phyloP scores from a whole-genome alignment of 352 stramenopile genomes.

The Pythium sukuiense region DNA sequence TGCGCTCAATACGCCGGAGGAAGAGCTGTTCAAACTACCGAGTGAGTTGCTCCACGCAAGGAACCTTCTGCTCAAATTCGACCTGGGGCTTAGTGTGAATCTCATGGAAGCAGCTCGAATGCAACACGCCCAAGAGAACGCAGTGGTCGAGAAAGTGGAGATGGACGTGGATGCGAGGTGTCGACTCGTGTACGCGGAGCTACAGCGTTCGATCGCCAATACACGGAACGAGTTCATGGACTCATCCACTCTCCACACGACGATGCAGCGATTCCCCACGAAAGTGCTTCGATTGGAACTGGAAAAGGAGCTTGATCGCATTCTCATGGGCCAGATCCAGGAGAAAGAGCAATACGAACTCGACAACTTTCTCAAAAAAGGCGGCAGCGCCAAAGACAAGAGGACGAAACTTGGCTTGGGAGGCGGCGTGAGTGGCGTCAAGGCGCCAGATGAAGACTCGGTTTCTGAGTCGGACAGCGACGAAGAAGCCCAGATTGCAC shows the following conservation, averaged over 20 bases:
- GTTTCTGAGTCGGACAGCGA: constrained; percentile 74
- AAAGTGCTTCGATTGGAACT: constrained; percentile 88
- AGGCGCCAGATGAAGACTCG: constrained; percentile 19
- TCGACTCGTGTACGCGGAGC: constrained; percentile 85
- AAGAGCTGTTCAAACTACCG: constrained; percentile 69
- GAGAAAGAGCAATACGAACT: constrained; percentile 69
- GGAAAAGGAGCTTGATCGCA: constrained; percentile 89
- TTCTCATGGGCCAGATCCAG: constrained; percentile 86
- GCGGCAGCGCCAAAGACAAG: constrained; percentile 10
- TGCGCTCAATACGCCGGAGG: constrained; percentile 64
- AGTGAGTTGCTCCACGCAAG: constrained; percentile 58
- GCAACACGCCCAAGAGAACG: constrained; percentile 32
- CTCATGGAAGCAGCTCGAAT: constrained; percentile 44
- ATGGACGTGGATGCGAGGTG: constrained; percentile 87
- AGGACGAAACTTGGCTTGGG: not conserved
- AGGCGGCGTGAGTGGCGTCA: not conserved
- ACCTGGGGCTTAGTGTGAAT: constrained; percentile 54
- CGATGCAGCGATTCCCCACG: constrained; percentile 89
- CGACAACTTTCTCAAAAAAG: constrained; percentile 40
- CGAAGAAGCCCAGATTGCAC: constrained; percentile 63
- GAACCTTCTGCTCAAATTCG: constrained; percentile 66
- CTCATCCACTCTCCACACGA: constrained; percentile 86
- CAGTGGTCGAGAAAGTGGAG: constrained; percentile 44
- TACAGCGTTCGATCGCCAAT: constrained; percentile 87
- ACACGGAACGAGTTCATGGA: constrained; percentile 89